Percentiles rank a stretch among this genome's conserved stretches.
phyloP scores from a whole-genome alignment of 2,329 filamentous ascomycete species.

The Neurospora sp. region DNA sequence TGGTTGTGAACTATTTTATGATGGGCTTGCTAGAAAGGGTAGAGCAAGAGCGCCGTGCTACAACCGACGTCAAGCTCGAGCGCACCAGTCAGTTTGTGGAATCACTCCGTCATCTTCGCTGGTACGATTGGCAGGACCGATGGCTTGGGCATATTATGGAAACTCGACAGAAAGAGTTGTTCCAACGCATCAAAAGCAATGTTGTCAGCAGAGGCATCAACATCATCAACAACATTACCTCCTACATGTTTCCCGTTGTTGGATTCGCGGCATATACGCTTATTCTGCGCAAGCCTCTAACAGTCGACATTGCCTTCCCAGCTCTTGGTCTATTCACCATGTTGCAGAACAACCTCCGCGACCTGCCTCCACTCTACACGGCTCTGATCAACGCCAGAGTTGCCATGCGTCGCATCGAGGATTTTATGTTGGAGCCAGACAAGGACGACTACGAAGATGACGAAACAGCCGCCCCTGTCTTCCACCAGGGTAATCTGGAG shows the following conservation, averaged over 20 bases:
- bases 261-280: conserved; percentile 76
- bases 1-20: conserved; percentile 58
- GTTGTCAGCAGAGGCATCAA: conserved; percentile 53
- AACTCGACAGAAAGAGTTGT: conserved; percentile 57
- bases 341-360: conserved; percentile 62
- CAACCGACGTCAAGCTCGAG: conserved; percentile 70
- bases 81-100: conserved; percentile 80
- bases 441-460: conserved; percentile 44
- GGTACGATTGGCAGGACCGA: conserved; percentile 72
- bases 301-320: conserved; percentile 77
- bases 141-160: conserved; percentile 64
- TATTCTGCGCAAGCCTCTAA: conserved; percentile 55
- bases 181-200: conserved; percentile 52
- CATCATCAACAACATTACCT: conserved; percentile 61
- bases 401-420: conserved; percentile 69
- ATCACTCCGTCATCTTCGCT: conserved; percentile 68
- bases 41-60: conserved; percentile 59
- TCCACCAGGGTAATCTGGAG: conserved; percentile 21
- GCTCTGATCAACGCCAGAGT: conserved; percentile 74
- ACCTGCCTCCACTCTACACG: conserved; percentile 66
- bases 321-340: conserved; percentile 72
- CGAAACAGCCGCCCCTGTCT: conserved; percentile 7
- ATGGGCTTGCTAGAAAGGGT: conserved; percentile 56
- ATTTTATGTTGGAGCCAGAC: conserved; percentile 79
- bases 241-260: conserved; percentile 66